Evolutionary conservation across 2,329 filamentous ascomycete species (phyloP), one percentile per base, ranked within the genome.

Genomic region (Aspergillus melleus): DNA sequence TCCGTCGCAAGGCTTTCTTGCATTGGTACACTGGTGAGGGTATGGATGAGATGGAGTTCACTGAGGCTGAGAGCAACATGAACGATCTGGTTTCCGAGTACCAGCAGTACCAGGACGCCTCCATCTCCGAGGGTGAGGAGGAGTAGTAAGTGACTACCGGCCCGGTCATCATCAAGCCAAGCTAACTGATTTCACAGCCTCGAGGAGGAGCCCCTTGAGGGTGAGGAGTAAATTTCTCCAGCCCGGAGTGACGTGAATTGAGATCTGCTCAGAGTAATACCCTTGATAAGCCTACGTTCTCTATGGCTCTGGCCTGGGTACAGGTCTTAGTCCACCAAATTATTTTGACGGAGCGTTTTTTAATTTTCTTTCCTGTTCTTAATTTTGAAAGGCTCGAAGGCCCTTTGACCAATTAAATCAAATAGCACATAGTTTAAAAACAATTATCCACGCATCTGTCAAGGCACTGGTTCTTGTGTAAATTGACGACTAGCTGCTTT

Each of bases 11-110:
- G 91, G 95, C 95, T 89, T 99, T 99, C 92, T 91, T 99, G 88
- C 95, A 98, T 86, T 99, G 95, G 95, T 99, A 99, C 85, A 99
- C 95, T 88, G 93, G 93, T 77, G 95, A 99, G 88, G 95, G 95
- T 84, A 99, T 99, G 95, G 95, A 99, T 83, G 95, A 99, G 90
- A 98, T 99, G 95, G 95, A 99, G 86, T 99, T 99, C 86, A 99
- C 95, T 78, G 95, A 99, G 88, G 95, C 95, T 73, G 95, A 99
- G 89, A 96, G 91, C 83, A 99, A 99, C 87, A 98, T 99, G 95
- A 98, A 99, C 86, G 95, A 99, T 81, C 85, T 99, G 77, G 94
- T 99, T 74, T 96, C 92, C 64, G 95, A 99, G 83, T 99, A 99
- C 86, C 95, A 98, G 88, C 95, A 99, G 83, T 99, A 99, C 89